Evolutionary conservation across 2,329 filamentous ascomycete species (phyloP), one percentile per base, ranked within the genome.

Genomic region (Microsporum canis): DNA sequence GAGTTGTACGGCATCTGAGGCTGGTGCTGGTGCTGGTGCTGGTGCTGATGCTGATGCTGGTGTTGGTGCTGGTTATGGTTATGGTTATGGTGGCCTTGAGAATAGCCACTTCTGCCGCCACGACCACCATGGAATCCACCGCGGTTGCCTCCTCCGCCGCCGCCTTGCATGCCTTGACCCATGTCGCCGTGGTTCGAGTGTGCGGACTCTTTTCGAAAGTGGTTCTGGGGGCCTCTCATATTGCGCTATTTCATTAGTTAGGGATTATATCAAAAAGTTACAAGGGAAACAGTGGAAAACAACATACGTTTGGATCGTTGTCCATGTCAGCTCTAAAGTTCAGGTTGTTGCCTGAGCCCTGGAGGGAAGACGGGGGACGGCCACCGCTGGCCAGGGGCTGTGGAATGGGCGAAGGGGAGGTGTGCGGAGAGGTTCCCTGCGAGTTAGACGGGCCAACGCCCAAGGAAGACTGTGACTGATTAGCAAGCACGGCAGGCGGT

Each of bases 381-480:
- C 86, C 89, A 68, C 91, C 90, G 70, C 91, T 94, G 38, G 87
- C 86, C 60, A 87, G 84, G 58, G 91, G 89, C 74, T 92, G 89
- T 36, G 94, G 92, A 68, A 97, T 97, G 3, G 94, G 94, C 47
- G 89, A 92, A 3, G 94, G 94, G 53, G 92, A 96, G 67, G 88
- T 87, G 57, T 88, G 86, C 4, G 94, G 94, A 53, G 91, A 95
- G 56, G 86, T 85, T 58, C 92, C 83, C 68, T 88, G 84, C 64
- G 88, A 87, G 71, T 88, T 86, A 62, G 75, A 79, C 71, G 78
- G 81, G 74, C 70, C 84, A 62, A 82, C 76, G 61, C 71, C 71
- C 58, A 79, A 66, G 58, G 71, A 71, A 41, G 69, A 64, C 64
- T 75, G 73, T 58, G 74, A 71, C 68, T 76, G 76, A 66, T 66